Evolutionary conservation across 2,329 filamentous ascomycete genomes (phyloP).

Genomic region (Macrophomina tecta): DNA sequence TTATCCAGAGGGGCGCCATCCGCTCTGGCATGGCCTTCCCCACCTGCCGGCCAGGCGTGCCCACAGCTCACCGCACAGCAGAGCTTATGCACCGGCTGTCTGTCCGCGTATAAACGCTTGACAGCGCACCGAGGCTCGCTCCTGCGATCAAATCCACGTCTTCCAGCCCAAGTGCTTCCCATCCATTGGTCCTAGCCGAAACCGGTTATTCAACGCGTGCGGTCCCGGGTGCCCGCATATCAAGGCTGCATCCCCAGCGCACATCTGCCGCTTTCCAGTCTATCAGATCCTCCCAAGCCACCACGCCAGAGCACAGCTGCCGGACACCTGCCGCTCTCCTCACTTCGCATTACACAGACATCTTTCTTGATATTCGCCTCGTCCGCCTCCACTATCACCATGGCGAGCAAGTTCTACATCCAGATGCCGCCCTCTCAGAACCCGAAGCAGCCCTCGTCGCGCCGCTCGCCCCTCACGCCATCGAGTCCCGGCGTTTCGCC

Average conservation of each 20-base stretch:
- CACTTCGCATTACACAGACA: constrained; percentile 26
- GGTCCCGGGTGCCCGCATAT: constrained; percentile 27
- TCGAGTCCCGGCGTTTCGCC: constrained; percentile 49
- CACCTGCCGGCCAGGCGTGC: constrained; percentile 22
- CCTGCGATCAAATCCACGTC: constrained; percentile 15
- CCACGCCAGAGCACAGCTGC: constrained; percentile 14
- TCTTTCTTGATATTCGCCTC: constrained; percentile 2
- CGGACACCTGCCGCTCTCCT: constrained; percentile 21
- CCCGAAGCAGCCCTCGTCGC: constrained; percentile 41
- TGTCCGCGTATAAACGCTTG: constrained; percentile 43
- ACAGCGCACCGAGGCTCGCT: constrained; percentile 44
- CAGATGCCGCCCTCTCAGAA: constrained; percentile 46
- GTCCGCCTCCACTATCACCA: constrained; percentile 30
- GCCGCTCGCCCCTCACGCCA: constrained; percentile 52
- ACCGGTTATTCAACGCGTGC: constrained; percentile 27
- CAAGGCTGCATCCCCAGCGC: constrained; percentile 28
- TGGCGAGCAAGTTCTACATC: constrained; percentile 47
- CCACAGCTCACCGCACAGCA: constrained; percentile 26
- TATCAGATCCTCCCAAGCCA: constrained; percentile 25
- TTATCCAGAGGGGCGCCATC: constrained; percentile 16
- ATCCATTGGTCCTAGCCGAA: constrained; percentile 27
- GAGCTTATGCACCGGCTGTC: constrained; percentile 26
- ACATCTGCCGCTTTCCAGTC: constrained; percentile 21
- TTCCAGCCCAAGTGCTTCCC: constrained; percentile 6
- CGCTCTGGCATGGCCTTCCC: constrained; percentile 23